Percentiles rank a stretch among this genome's conserved stretches.
Evolutionary conservation across 495 filamentous ascomycete genomes (phyloP).

Genomic region (Podospora sp.): DNA sequence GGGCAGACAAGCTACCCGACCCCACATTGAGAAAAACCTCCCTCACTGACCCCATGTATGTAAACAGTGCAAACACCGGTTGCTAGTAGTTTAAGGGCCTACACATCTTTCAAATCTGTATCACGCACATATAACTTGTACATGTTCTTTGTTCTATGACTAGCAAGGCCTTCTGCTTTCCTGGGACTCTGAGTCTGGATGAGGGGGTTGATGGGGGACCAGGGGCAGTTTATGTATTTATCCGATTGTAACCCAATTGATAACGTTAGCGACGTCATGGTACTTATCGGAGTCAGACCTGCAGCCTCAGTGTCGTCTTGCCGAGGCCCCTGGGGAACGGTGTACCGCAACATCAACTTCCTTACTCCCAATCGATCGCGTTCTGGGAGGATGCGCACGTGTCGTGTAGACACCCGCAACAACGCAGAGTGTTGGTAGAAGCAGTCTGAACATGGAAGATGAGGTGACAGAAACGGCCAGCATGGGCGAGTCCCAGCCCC

Average conservation of each 20-base stretch:
- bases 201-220: not conserved
- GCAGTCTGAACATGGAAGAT: conserved; percentile 36
- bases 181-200: not conserved
- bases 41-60: too few relatives aligned
- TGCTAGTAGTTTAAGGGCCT: too few relatives aligned
- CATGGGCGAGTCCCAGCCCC: conserved; percentile 28
- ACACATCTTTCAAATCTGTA: not conserved
- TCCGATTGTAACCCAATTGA: not conserved
- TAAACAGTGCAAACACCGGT: too few relatives aligned
- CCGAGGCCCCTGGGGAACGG: not conserved
- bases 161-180: not conserved
- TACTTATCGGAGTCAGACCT: conserved; percentile 9
- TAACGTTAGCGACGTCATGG: conserved; percentile 8
- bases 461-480: conserved; percentile 18
- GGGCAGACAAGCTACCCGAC: not conserved
- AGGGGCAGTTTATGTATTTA: not conserved
- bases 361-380: not conserved
- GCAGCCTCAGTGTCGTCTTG: not conserved
- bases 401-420: conserved; percentile 1
- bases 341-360: not conserved
- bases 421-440: conserved; percentile 15
- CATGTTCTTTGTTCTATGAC: not conserved
- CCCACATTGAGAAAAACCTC: not conserved
- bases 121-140: too few relatives aligned
- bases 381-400: conserved; percentile 16